A percentile compares a stretch with the other conserved stretches of the same genome.
Conservation (phyloP, 1,284 basidiomycete species). For the Cerioporus squamosus region DNA sequence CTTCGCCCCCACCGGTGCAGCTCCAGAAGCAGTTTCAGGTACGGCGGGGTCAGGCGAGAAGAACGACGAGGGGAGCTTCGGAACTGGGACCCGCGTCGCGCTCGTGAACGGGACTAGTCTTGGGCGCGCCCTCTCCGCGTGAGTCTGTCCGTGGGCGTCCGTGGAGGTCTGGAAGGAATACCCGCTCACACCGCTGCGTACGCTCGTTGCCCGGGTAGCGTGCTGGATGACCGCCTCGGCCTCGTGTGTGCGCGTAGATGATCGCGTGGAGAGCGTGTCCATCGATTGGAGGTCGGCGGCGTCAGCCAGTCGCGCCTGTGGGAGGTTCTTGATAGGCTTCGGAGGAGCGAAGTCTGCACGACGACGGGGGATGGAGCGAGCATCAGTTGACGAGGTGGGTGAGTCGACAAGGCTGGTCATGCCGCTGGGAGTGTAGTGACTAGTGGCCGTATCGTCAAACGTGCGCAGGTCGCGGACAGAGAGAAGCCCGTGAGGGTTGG, state of each 20-base stretch:
- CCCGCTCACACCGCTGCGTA: conserved; percentile 41
- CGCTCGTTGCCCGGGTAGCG: conserved; percentile 51
- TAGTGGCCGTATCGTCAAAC: conserved; percentile 45
- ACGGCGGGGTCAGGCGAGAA: conserved; percentile 34
- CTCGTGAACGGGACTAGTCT: conserved; percentile 77
- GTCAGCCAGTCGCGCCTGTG: conserved; percentile 17
- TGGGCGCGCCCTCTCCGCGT: conserved; percentile 44
- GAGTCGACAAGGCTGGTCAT: conserved; percentile 44
- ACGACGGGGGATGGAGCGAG: conserved; percentile 65
- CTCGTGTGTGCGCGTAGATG: conserved; percentile 39
- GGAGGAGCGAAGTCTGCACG: conserved; percentile 67
- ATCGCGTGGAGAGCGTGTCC: conserved; percentile 30
- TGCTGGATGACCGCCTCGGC: conserved; percentile 52
- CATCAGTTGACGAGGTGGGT: conserved; percentile 65
- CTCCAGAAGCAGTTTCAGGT: conserved; percentile 24
- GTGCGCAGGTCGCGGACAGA: conserved; percentile 33
- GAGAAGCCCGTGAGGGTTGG: conserved; percentile 10
- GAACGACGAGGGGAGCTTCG: conserved; percentile 41
- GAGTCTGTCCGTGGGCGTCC: conserved; percentile 20
- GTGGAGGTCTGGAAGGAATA: conserved; percentile 34
- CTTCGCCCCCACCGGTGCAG: conserved; percentile 11
- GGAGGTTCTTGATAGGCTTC: conserved; percentile 26
- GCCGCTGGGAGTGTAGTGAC: conserved; percentile 45
- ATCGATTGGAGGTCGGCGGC: conserved; percentile 17
- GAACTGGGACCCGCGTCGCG: conserved; percentile 67